These are phyloP conservation scores for Cladosporium sp. DNA, from an alignment of 2,329 filamentous ascomycete genomes.

Conservation along the genomic window DNA sequence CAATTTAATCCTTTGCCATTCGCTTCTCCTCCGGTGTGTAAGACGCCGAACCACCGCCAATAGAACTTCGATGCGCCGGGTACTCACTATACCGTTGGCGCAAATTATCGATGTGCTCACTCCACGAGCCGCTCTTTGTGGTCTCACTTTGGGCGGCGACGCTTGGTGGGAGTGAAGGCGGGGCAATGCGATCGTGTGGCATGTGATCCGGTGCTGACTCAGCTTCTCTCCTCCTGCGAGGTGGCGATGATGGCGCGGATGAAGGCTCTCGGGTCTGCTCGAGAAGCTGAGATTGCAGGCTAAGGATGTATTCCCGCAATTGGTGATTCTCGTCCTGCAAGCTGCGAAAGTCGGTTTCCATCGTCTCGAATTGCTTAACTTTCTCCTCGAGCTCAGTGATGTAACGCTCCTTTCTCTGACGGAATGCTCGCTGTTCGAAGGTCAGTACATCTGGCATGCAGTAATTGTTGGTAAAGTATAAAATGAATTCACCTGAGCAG, in stretches of 20 bases:
- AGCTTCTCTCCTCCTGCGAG: constrained; percentile 20
- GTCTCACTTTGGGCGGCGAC: not conserved
- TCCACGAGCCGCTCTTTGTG: not conserved
- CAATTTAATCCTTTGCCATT: not conserved
- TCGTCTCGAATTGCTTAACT: constrained; percentile 73
- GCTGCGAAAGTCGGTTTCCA: constrained; percentile 77
- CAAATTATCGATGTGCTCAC: constrained; percentile 23
- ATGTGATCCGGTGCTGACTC: constrained; percentile 24
- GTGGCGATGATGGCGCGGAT: constrained; percentile 44
- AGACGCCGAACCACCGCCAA: constrained; percentile 16
- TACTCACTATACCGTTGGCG: constrained; percentile 26
- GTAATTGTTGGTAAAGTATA: not conserved
- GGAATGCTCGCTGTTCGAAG: constrained; percentile 76
- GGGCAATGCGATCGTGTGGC: not conserved
- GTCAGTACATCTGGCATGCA: not conserved
- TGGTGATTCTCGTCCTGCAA: constrained; percentile 87
- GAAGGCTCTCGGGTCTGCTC: constrained; percentile 83
- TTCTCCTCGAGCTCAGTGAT: constrained; percentile 97
- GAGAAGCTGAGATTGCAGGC: constrained; percentile 80
- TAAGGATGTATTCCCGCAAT: constrained; percentile 88
- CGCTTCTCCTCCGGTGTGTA: constrained; percentile 13
- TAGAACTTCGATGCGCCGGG: constrained; percentile 2
- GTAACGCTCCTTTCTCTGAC: constrained; percentile 95
- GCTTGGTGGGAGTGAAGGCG: not conserved
- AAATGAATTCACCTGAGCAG: constrained; percentile 75